Evolutionary conservation across 169 alveolate species (phyloP), one percentile per base, ranked within the genome.

Genomic region (Eimeria tenella): DNA sequence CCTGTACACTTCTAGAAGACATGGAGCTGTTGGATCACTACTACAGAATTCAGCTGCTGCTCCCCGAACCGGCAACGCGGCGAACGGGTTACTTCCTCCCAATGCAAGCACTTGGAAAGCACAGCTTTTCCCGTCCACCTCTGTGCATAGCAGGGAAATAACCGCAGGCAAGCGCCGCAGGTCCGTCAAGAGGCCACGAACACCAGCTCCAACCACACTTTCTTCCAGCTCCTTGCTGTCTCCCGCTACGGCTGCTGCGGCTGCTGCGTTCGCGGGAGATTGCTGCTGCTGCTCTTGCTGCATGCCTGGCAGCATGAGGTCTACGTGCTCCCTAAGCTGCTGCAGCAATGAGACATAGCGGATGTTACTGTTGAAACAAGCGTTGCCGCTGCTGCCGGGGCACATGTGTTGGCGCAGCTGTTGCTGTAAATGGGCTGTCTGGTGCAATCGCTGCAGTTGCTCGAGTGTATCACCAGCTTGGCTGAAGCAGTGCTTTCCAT

Each of bases 281-380:
- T 21, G 70, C 65, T 3, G 84, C 53, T 52, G 93, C 31, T 52
- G 68, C 53, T 23, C 62, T 25, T 42, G 74, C 75, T 17, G 93
- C 84, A 52, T 15, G 58, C 86, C 90, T 11, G 94, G 94, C 81
- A 75, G 56, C 55, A 23, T 71, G 21, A 90, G 15, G 71, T 90
- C 94, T 10, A 90, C 60, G 73, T 53, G 79, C 63, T 58, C 60
- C 17, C 90, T 19, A 21, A 90, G 94, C 86, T 90, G 68, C 68
- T 42, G 82, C 77, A 90, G 83, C 83, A 90, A 31, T 8, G 86
- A 50, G 13, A 90, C 25, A 60, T 90, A 83, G 8, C 77, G 56
- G 68, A 75, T 75, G 83, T 90, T 90, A 82, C 83, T 90, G 52
- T 83, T 23, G 71, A 90, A 90, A 65, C 94, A 90, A 52, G 79